Base-by-base conservation (phyloP, 164 flowering plant genomes). In the Sextonia rubra region DNA sequence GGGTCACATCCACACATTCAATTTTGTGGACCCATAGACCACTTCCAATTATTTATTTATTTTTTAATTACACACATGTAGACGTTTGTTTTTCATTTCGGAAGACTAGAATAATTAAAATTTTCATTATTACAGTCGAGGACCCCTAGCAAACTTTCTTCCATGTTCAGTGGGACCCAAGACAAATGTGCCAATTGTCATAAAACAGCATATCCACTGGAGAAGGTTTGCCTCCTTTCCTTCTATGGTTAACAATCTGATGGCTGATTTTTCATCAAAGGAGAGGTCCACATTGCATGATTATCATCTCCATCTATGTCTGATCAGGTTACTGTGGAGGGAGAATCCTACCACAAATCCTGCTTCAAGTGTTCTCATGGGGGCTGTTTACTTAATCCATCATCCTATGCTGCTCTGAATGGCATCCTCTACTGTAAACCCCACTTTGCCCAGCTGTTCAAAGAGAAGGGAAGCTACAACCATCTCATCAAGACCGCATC, bases 131-230 rank as follows among this genome's bases (percentile, higher is more conserved):
- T 37, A 23, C 86, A 84, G 90, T 6, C 76, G 15, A 85, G 79
- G 80, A 37, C 81, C 14, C 84, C 87, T 18, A 86, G 87, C 84
- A 86, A 79, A 61, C 80, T 85, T 66, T 85, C 85, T 18, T 73
- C 79, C 61, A 44, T 85, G 76, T 86, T 88, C 76, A 85, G 87
- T 63, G 91, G 91, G 61, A 88, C 91, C 47, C 88, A 85, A 78
- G 91, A 88, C 68, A 88, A 88, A 74, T 85, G 91, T 74, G 76
- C 87, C 3, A 72, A 82, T 48, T 88, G 91, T 70, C 72, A 82
- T 18, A 88, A 88, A 49, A 88, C 91, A 12, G 91, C 80, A n/a
- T 86, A 88, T 73, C 91, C 89, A 15, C 72, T 88, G 7, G 89
- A 86, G 75, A 86, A 88, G 89, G 91, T 86, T 44, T 47, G 44